phyloP scores from a whole-genome alignment of 2,329 filamentous ascomycete species.

The Cercospora sojina region DNA sequence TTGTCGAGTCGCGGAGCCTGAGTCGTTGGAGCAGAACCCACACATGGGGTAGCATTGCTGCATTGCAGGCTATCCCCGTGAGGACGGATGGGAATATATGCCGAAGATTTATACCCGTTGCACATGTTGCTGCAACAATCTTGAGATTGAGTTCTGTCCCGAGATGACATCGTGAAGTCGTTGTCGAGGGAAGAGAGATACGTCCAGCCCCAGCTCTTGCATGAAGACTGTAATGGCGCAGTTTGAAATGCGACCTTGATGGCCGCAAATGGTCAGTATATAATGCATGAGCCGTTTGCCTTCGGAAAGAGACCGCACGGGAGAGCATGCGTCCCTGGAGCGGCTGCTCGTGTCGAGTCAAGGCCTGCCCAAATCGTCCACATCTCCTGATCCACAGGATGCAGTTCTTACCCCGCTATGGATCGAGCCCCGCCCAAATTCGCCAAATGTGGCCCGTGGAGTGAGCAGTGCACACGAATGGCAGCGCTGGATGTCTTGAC shows the following conservation, averaged over 20 bases:
- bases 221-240: not conserved
- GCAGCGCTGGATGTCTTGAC: not conserved
- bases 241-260: not conserved
- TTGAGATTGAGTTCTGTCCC: not conserved
- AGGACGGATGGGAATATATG: not conserved
- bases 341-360: not conserved
- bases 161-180: not conserved
- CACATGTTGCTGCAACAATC: not conserved
- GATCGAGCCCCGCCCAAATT: not conserved
- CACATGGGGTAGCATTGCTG: not conserved
- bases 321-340: not conserved
- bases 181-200: not conserved
- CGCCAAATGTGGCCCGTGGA: not conserved
- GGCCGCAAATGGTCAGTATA: not conserved
- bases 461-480: not conserved
- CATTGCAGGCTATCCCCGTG: not conserved
- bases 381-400: constrained; percentile 1
- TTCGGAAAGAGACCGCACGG: not conserved
- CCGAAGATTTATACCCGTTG: not conserved
- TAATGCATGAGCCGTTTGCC: not conserved
- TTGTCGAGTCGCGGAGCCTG: not conserved
- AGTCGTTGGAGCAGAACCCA: not conserved
- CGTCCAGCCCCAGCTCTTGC: not conserved
- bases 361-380: not conserved
- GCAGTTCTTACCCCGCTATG: not conserved